Conservation (phyloP, 306 rosid species). For the Pachyrhizus erosus region DNA sequence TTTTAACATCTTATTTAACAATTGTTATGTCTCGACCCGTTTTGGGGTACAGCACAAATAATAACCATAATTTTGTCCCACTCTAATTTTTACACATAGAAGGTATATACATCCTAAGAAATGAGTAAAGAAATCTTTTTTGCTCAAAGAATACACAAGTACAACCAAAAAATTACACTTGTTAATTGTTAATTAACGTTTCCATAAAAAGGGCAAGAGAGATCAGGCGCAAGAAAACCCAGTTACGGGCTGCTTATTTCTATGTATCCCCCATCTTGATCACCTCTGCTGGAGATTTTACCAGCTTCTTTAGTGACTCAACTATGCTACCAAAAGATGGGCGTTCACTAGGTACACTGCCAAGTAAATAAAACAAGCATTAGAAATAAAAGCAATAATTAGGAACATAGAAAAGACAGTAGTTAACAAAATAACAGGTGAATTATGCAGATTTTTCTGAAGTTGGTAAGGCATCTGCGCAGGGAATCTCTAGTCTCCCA, state of each 20-base stretch:
- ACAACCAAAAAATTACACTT: conserved; percentile 18
- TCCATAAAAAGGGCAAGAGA: conserved; percentile 34
- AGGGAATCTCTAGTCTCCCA: not conserved
- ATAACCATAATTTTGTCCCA: not conserved
- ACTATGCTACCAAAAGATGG: conserved; percentile 77
- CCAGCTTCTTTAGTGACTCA: conserved; percentile 82
- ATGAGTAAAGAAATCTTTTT: not conserved
- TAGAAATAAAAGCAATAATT: conserved; percentile 22
- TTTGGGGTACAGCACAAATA: not conserved
- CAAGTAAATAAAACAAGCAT: conserved; percentile 39
- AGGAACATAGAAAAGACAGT: not conserved
- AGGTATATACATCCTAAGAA: not conserved
- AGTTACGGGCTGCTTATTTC: conserved; percentile 21
- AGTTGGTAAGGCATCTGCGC: not conserved
- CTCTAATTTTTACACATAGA: not conserved
- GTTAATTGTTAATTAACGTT: conserved; percentile 43
- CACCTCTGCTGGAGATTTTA: conserved; percentile 77
- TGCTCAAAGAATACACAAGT: not conserved
- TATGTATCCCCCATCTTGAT: conserved; percentile 60
- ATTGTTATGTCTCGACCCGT: not conserved
- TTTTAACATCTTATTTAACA: not conserved
- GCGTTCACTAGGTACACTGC: conserved; percentile 81
- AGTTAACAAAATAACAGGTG: not conserved
- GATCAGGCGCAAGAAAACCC: conserved; percentile 24
- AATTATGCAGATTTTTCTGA: conserved; percentile 16